Base-by-base conservation (phyloP, 2,329 filamentous ascomycete species). In the Conoideocrella luteorostrata region DNA sequence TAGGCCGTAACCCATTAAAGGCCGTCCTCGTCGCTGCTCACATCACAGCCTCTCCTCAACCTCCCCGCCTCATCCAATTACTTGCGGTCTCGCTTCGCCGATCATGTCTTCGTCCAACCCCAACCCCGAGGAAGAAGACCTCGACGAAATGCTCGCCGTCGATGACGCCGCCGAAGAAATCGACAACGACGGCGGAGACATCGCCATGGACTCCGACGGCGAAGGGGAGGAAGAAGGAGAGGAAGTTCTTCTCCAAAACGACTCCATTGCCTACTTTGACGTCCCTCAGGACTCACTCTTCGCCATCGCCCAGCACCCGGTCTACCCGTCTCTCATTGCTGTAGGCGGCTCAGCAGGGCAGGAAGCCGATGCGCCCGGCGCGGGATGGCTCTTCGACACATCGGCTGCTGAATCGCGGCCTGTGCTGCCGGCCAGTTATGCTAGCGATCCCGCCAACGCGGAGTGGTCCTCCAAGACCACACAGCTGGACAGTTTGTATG, bases 261-360 rank as follows among this genome's bases (percentile, higher is more conserved):
- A 98, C 73, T 94, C 88, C 52, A 74, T 84, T 52, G 91, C 88
- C 47, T 91, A 95, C 71, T 96, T 97, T 60, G 93, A 97, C 70
- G 66, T 69, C 28, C 88, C 96, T 70, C 85, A 82, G 55, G 89
- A 96, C 74, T 90, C 85, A 48, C 86, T 98, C 58, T 98, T 96
- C 71, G 82, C 87, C 66, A 93, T 98, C 62, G 88, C 91, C 15
- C 88, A 95, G 62, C 93, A 98, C 63, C 93, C 93, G 4, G 71
- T 81, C 6, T 75, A 86, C 59, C 80, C 84, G 5, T 74, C 82
- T 17, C 81, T 97, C 47, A 74, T 97, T 47, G 85, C 90, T 4
- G 95, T 93, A 0, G 93, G 93, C 48, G 93, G 90, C 51, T 78
- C 76, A 44, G 80, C 81, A 45, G 77, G 77, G 36, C 68, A 74